A percentile compares a stretch with the other conserved stretches of the same genome.
Conservation (phyloP, 768 basidiomycete genomes). For the Mycena capillaripes region DNA sequence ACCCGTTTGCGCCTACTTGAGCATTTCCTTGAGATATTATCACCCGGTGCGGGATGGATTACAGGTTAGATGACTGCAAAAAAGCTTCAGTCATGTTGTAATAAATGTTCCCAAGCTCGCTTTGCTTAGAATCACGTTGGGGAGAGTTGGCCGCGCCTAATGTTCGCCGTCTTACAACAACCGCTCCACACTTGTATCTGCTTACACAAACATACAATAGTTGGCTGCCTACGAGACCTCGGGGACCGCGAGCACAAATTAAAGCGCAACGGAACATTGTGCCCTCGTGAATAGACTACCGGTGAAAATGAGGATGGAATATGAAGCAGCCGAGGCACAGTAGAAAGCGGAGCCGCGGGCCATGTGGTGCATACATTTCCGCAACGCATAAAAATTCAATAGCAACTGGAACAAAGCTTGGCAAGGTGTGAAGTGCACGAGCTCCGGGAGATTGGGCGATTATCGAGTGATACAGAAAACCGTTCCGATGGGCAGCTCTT, state of each 20-base stretch:
- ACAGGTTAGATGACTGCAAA: too few relatives aligned
- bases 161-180: too few relatives aligned
- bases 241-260: background rate
- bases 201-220: background rate
- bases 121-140: too few relatives aligned
- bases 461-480: constrained; percentile 3
- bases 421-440: constrained; percentile 7
- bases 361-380: constrained; percentile 25
- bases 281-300: constrained; percentile 6
- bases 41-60: too few relatives aligned
- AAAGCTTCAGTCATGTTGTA: too few relatives aligned
- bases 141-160: too few relatives aligned
- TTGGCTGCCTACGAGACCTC: background rate
- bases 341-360: background rate
- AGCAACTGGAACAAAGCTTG: constrained; percentile 10
- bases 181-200: too few relatives aligned
- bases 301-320: background rate
- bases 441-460: constrained; percentile 3
- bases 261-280: background rate
- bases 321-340: background rate
- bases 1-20: too few relatives aligned
- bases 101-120: too few relatives aligned
- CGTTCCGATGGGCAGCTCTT: background rate
- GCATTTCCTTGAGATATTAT: too few relatives aligned
- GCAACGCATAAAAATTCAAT: constrained; percentile 4